Evolutionary conservation across 352 stramenopile genomes (phyloP), one percentile per base, ranked within the genome.

Genomic region (Phytophthora pisi): DNA sequence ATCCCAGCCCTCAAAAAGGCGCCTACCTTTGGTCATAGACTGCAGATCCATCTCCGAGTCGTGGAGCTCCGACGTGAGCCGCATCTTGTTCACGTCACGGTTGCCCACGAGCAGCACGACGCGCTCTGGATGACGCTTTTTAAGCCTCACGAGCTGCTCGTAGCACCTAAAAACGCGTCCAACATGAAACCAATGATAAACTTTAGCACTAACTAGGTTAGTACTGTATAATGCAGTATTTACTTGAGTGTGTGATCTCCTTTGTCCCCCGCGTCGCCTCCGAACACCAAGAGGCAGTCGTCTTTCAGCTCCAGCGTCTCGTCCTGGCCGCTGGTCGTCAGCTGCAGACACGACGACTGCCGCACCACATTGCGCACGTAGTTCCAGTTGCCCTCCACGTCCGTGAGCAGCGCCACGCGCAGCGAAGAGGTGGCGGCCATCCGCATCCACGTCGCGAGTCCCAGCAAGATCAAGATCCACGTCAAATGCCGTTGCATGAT

Each of bases 11-110:
- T 11, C 10, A 63, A 24, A 7, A 23, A 49, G 43, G 1, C 13
- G 46, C 65, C 18, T 52, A 91, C 85, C 77, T 75, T 66, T 77
- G 8, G 80, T 73, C 86, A 93, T 93, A 3, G 75, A 77, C 0
- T 46, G 18, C 7, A 94, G 63, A 52, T 84, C 54, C 81, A 96
- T 82, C 57, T 97, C 88, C 4, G 59, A 70, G 31, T 96, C 77
- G 23, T 79, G 76, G 5, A 97, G 64, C 66, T 98, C 92, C 1
- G 84, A 89, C 9, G 85, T 92, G 28, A 97, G 79, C 28, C 92
- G 74, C 61, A 98, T 89, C 70, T 98, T 98, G 78, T 98, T 98
- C 52, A 97, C 82, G 75, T 98, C 94, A 52, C 94, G 90, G 66
- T 98, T 98, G 11, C 94, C 94, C 42, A 96, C 94, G 49, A 98